Evolutionary conservation across 352 stramenopile genomes (phyloP).

Genomic region (Saprolegnia parasitica): DNA sequence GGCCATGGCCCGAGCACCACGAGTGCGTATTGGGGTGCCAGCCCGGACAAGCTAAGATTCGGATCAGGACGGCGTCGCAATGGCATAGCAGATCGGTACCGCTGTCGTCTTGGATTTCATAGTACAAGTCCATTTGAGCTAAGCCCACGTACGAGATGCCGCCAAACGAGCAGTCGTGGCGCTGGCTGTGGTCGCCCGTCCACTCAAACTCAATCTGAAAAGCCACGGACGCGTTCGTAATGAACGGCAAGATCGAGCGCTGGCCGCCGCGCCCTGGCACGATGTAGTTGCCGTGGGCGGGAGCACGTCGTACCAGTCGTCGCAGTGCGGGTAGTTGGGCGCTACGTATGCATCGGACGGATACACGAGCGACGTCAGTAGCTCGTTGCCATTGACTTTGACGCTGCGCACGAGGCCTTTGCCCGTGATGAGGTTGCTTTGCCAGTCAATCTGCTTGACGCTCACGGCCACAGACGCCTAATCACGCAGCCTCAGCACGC

Average conservation of each 20-base stretch:
- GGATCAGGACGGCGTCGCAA: too few species aligned
- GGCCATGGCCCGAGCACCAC: conserved; percentile 58
- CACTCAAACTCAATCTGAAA: conserved; percentile 58
- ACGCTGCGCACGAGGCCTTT: conserved; percentile 56
- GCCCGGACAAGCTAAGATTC: conserved; percentile 68
- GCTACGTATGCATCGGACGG: conserved; percentile 59
- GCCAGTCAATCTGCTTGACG: conserved; percentile 83
- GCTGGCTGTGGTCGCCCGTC: conserved; percentile 46
- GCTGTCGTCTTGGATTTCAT: conserved; percentile 74
- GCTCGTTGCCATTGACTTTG: conserved; percentile 53
- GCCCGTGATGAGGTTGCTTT: conserved; percentile 41
- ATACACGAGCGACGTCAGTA: conserved; percentile 48
- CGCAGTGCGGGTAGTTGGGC: conserved; percentile 76
- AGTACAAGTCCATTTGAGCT: conserved; percentile 72
- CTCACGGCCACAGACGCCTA: conserved; percentile 67
- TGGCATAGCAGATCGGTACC: too few species aligned
- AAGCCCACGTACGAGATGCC: conserved; percentile 70
- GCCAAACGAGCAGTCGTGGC: conserved; percentile 71
- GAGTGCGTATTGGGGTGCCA: conserved; percentile 52
- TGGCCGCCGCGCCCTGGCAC: conserved; percentile 51
- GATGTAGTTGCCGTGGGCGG: conserved; percentile 68
- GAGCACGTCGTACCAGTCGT: conserved; percentile 82
- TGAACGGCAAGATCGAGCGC: conserved; percentile 52
- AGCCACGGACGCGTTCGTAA: conserved; percentile 40
- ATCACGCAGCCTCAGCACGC: background rate